Conservation (phyloP, 805 yeast genomes). For the Metschnikowia similis region DNA sequence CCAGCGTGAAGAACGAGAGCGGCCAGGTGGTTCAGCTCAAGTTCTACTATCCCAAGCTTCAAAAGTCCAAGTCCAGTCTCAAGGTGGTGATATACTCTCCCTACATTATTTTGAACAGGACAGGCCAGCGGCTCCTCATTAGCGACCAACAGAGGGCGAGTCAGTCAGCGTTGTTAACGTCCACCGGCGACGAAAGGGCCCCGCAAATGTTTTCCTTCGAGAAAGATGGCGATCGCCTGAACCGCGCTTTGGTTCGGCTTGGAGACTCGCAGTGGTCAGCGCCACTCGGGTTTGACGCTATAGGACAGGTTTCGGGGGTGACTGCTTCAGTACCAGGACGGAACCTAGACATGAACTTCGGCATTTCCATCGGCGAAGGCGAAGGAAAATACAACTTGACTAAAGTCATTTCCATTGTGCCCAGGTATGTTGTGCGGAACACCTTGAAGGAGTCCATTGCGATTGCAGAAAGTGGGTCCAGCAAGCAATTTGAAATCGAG, state of each 20-base stretch:
- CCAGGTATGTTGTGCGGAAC: conserved; percentile 76
- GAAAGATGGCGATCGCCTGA: conserved; percentile 49
- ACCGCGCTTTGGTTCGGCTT: conserved; percentile 62
- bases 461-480: conserved; percentile 65
- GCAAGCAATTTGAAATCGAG: conserved; percentile 43
- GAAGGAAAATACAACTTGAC: conserved; percentile 75
- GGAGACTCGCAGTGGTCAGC: conserved; percentile 69
- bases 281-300: conserved; percentile 80
- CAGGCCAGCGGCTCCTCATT: conserved; percentile 61
- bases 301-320: conserved; percentile 71
- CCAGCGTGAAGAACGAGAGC: conserved; percentile 52
- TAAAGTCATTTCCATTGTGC: conserved; percentile 74
- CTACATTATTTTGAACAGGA: conserved; percentile 75
- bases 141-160: conserved; percentile 47
- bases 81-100: conserved; percentile 76
- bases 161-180: conserved; percentile 4
- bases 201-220: conserved; percentile 89
- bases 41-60: conserved; percentile 56
- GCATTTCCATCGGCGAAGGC: conserved; percentile 75
- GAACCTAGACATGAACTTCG: conserved; percentile 65
- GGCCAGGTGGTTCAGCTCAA: conserved; percentile 65
- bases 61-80: conserved; percentile 53
- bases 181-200: conserved; percentile 15
- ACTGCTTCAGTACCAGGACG: conserved; percentile 44
- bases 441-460: conserved; percentile 51